phyloP scores from a whole-genome alignment of 768 basidiomycete species.

The Mycena galericulata region DNA sequence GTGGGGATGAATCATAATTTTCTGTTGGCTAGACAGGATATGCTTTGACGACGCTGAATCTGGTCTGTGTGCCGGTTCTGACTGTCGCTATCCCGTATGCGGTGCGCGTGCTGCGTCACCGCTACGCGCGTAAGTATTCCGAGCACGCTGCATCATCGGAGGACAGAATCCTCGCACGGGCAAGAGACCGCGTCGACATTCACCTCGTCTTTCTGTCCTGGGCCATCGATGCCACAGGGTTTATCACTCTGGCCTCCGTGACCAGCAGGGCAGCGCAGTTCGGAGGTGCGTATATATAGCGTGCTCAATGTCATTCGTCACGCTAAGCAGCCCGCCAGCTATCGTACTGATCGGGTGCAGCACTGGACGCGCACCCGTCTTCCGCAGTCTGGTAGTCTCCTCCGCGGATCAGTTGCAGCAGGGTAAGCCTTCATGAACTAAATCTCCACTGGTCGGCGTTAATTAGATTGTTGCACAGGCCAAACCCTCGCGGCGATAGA shows the following conservation, averaged over 20 bases:
- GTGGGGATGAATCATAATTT: not conserved
- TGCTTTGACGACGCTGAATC: slow-evolving; percentile 16
- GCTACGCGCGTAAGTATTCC: not conserved
- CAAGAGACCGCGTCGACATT: slow-evolving; percentile 7
- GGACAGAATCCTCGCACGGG: too few relatives aligned
- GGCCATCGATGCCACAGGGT: slow-evolving; percentile 16
- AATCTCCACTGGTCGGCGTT: too few relatives aligned
- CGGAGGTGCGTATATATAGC: not conserved
- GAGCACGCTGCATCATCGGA: not conserved
- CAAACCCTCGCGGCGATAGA: slow-evolving; percentile 29
- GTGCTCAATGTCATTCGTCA: not conserved
- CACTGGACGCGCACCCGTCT: slow-evolving; percentile 20
- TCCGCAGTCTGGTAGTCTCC: slow-evolving; percentile 23
- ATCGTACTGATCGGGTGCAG: slow-evolving; percentile 22
- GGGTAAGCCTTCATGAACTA: not conserved
- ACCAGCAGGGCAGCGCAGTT: slow-evolving; percentile 15
- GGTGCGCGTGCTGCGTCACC: not conserved
- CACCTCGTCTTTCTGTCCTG: slow-evolving; percentile 18
- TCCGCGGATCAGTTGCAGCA: slow-evolving; percentile 15
- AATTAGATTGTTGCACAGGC: not conserved
- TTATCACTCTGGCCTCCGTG: slow-evolving; percentile 8
- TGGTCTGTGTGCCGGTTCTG: slow-evolving; percentile 11
- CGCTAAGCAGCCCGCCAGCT: not conserved
- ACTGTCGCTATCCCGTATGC: slow-evolving; percentile 14
- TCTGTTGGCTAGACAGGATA: slow-evolving; percentile 9